Evolutionary conservation across 2,329 filamentous ascomycete species (phyloP), one percentile per base, ranked within the genome.

Genomic region (Sporothrix protearum): DNA sequence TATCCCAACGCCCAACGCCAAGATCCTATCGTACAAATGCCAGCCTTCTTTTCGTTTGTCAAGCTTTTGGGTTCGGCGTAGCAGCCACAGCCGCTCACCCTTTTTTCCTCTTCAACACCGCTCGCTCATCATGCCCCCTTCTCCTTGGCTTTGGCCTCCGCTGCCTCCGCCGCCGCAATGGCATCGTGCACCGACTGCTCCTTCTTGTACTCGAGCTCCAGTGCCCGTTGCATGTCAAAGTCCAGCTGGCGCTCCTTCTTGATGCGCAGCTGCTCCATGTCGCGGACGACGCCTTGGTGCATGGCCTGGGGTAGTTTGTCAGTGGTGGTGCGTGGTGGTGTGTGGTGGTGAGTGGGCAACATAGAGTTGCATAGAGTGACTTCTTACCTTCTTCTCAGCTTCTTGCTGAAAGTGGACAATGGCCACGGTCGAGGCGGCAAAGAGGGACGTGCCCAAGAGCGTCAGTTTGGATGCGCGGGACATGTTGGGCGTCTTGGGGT

Each of bases 201-300:
- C 80, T 95, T 95, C 79, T 91, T 90, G 81, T 97, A 98, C 80
- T 99, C 92, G 77, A 91, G 88, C 82, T 98, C 94, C 64, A 99
- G 84, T 7, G 87, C 87, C 74, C 86, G 88, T 79, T 99, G 96
- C 87, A 97, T 89, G 75, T 98, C 94, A 78, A 99, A 99, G 79
- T 99, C 96, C 68, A 94, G 88, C 80, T 96, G 92, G 72, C 96
- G 90, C 80, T 99, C 96, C 75, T 88, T 87, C 83, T 97, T 97
- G 75, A 97, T 80, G 61, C 92, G 89, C 80, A 97, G 94, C 78
- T 96, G 93, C 79, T 98, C 95, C 85, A 97, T 92, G 78, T 99
- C 96, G 75, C 95, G 92, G 75, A 98, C 84, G 55, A 99, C 96
- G 59, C 96, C 96, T 76, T 91, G 88, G 78, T 99, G 96, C 96